Evolutionary conservation across 345 rosid species (phyloP).

Genomic region (Syzygium oleosum): DNA sequence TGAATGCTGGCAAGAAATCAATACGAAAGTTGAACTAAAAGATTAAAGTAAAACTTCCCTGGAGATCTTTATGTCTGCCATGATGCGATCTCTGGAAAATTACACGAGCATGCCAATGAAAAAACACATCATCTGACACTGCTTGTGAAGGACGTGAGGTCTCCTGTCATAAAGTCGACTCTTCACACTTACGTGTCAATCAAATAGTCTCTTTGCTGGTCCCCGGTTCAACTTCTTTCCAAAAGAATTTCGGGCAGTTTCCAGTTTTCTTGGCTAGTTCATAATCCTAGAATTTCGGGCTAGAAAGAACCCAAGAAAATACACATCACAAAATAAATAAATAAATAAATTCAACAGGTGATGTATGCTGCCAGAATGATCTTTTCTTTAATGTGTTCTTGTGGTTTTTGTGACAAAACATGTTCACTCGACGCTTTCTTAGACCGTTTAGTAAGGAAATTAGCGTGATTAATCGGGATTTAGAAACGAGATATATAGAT

Average conservation of each 20-base stretch:
- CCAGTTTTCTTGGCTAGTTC: background rate
- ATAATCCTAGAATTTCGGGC: background rate
- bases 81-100: background rate
- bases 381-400: background rate
- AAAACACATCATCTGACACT: background rate
- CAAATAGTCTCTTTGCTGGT: background rate
- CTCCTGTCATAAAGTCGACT: background rate
- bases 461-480: background rate
- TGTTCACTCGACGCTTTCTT: background rate
- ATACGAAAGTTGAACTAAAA: background rate
- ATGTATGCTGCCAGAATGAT: background rate
- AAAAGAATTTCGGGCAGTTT: background rate
- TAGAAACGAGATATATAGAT: background rate
- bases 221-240: background rate
- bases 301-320: background rate
- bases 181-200: background rate
- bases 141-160: background rate
- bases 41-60: background rate
- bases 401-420: background rate
- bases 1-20: background rate
- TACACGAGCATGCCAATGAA: background rate
- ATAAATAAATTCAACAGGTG: background rate
- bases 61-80: background rate
- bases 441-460: background rate
- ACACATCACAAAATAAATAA: background rate